These are phyloP conservation scores for Meyerozyma sp. DNA, from an alignment of 1,139 yeast genomes.

Conservation along the genomic window DNA sequence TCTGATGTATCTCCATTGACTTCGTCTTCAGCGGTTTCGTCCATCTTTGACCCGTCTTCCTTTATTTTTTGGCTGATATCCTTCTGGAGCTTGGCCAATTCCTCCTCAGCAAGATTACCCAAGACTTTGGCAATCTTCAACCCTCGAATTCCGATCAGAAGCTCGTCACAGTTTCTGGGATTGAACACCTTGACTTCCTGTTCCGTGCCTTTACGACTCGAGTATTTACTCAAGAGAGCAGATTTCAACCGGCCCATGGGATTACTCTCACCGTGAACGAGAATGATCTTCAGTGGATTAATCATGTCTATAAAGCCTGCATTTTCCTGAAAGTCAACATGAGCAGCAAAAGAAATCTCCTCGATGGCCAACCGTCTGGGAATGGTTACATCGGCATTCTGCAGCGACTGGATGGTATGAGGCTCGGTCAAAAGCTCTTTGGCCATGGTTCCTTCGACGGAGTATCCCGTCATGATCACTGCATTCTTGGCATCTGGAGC, in stretches of 20 bases:
- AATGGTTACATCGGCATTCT: conserved; percentile 74
- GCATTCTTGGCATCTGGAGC: conserved; percentile 93
- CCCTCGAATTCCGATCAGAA: conserved; percentile 75
- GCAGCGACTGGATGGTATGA: conserved; percentile 72
- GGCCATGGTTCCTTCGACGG: conserved; percentile 98
- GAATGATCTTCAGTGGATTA: conserved; percentile 74
- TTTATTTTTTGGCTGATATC: conserved; percentile 20
- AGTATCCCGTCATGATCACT: conserved; percentile 88
- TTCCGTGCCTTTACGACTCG: conserved; percentile 77
- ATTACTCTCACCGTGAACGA: conserved; percentile 97
- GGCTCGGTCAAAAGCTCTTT: conserved; percentile 86
- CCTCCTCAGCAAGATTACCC: conserved; percentile 66
- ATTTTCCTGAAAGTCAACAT: conserved; percentile 93
- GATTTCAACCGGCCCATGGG: conserved; percentile 97
- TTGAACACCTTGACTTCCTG: conserved; percentile 89
- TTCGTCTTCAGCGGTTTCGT: conserved; percentile 4
- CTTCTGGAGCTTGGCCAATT: conserved; percentile 27
- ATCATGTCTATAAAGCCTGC: conserved; percentile 85
- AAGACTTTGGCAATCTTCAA: conserved; percentile 80
- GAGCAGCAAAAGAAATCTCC: conserved; percentile 97
- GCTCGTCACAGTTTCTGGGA: conserved; percentile 86
- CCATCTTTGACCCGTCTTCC: conserved; percentile 2
- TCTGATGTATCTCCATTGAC: conserved; percentile 3
- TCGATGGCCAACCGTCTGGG: conserved; percentile 89
- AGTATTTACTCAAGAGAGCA: conserved; percentile 82